Evolutionary conservation across 1,284 basidiomycete genomes (phyloP).

Genomic region (Pterulicium gracile): DNA sequence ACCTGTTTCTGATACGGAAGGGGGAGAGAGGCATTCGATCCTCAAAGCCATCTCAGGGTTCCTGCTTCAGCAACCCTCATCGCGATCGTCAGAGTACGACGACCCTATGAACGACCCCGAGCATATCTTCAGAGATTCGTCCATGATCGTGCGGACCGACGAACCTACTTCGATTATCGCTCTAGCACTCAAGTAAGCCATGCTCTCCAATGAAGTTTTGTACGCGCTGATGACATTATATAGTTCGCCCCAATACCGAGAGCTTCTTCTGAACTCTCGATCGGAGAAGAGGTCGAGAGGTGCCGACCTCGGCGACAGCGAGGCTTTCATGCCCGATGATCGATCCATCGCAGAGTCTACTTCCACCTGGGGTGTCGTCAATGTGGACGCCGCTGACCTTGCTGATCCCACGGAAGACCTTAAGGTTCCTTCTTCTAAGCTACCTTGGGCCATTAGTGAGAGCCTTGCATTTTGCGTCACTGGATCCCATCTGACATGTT

Average conservation of each 20-base stretch:
- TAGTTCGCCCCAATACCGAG: constrained; percentile 82
- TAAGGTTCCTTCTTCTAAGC: constrained; percentile 64
- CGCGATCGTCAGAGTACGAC: constrained; percentile 43
- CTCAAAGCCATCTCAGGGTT: constrained; percentile 82
- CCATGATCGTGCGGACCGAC: constrained; percentile 92
- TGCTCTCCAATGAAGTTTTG: not conserved
- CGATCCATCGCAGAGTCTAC: constrained; percentile 67
- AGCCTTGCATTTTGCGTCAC: constrained; percentile 7
- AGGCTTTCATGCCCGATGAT: constrained; percentile 82
- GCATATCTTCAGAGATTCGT: constrained; percentile 91
- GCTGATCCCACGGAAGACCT: constrained; percentile 69
- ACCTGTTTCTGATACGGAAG: constrained; percentile 46
- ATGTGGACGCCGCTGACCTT: constrained; percentile 53
- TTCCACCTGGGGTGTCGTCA: constrained; percentile 83
- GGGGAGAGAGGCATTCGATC: constrained; percentile 65
- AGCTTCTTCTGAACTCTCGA: constrained; percentile 69
- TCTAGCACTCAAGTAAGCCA: constrained; percentile 74
- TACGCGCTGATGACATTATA: constrained; percentile 6
- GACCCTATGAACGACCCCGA: constrained; percentile 70
- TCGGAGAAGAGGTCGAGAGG: constrained; percentile 63
- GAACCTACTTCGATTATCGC: constrained; percentile 98
- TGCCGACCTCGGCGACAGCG: constrained; percentile 56
- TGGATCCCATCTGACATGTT: constrained; percentile 9
- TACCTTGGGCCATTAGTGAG: constrained; percentile 72
- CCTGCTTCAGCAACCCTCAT: constrained; percentile 54